A percentile compares a stretch with the other conserved stretches of the same genome.
These are phyloP conservation scores for Fistulinella staudtii DNA, from an alignment of 1,284 basidiomycete species.

Conservation along the genomic window DNA sequence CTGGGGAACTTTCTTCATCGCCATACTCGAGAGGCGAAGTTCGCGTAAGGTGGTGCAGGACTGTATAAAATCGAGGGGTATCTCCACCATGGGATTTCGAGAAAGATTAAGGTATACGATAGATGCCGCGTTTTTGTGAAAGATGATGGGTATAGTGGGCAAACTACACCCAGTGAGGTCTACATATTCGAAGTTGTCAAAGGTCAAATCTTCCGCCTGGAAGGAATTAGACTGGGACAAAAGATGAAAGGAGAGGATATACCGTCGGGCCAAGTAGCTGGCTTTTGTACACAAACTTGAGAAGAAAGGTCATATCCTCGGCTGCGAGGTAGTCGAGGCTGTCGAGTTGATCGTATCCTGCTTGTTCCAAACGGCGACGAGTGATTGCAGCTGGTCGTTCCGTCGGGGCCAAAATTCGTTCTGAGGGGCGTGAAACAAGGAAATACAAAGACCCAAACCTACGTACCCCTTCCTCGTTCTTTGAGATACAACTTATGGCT, in stretches of 20 bases:
- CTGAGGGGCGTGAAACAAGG: conserved; percentile 38
- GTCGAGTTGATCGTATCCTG: conserved; percentile 86
- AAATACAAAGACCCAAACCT: not conserved
- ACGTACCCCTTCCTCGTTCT: conserved; percentile 78
- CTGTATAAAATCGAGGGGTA: conserved; percentile 96
- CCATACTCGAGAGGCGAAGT: conserved; percentile 89
- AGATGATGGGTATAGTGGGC: conserved; percentile 85
- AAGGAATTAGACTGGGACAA: conserved; percentile 8
- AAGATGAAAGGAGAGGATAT: conserved; percentile 23
- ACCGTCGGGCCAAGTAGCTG: conserved; percentile 66
- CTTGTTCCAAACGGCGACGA: conserved; percentile 81
- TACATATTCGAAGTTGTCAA: conserved; percentile 78
- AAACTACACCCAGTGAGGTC: conserved; percentile 84
- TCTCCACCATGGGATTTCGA: conserved; percentile 93
- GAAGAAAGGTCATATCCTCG: conserved; percentile 82
- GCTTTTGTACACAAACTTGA: conserved; percentile 85
- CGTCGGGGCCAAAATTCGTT: conserved; percentile 74
- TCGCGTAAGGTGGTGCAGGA: conserved; percentile 83
- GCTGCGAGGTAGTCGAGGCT: conserved; percentile 77
- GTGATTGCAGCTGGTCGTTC: conserved; percentile 89
- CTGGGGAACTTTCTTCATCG: conserved; percentile 90
- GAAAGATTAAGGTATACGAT: conserved; percentile 90
- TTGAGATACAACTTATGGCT: conserved; percentile 78
- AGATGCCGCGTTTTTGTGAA: conserved; percentile 84
- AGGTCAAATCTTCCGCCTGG: conserved; percentile 68